A percentile compares a stretch with the other conserved stretches of the same genome.
phyloP scores from a whole-genome alignment of 208 protist genomes.

The Crithidia bombi region DNA sequence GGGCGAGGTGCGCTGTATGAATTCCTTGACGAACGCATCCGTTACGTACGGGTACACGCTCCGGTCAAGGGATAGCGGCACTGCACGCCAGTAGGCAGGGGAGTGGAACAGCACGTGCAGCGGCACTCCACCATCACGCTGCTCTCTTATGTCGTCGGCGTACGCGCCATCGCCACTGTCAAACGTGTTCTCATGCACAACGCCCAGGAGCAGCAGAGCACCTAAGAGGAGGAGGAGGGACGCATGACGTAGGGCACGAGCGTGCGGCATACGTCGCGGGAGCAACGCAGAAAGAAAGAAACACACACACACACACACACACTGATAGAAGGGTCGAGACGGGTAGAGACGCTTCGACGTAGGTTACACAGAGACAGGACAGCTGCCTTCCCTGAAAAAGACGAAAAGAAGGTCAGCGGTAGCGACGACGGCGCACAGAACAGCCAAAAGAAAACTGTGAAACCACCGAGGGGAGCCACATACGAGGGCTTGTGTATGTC shows the following conservation, averaged over 20 bases:
- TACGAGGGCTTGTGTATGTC: neutral
- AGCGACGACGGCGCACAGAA: no score
- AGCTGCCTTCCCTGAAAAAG: no score
- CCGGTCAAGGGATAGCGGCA: constrained; percentile 4
- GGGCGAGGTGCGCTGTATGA: constrained; percentile 12
- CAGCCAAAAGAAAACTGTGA: no score
- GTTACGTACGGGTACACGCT: constrained; percentile 12
- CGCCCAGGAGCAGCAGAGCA: constrained; percentile 22
- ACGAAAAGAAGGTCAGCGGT: no score
- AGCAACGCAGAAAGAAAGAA: neutral
- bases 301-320: neutral
- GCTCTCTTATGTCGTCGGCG: constrained; percentile 14
- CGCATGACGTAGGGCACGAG: constrained; percentile 16
- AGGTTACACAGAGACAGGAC: no score
- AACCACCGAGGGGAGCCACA: no score
- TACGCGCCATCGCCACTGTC: constrained; percentile 26
- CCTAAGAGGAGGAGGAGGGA: constrained; percentile 34
- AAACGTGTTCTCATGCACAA: constrained; percentile 6
- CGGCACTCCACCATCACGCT: neutral
- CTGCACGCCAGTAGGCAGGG: constrained; percentile 15
- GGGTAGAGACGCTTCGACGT: neutral
- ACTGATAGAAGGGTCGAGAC: no score
- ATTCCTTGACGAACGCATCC: constrained; percentile 11
- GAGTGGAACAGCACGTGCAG: constrained; percentile 4
- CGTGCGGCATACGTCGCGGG: constrained; percentile 20